Evolutionary conservation across 441 rosid species (phyloP), one percentile per base, ranked within the genome.

Genomic region (Codiaeum variegatum): DNA sequence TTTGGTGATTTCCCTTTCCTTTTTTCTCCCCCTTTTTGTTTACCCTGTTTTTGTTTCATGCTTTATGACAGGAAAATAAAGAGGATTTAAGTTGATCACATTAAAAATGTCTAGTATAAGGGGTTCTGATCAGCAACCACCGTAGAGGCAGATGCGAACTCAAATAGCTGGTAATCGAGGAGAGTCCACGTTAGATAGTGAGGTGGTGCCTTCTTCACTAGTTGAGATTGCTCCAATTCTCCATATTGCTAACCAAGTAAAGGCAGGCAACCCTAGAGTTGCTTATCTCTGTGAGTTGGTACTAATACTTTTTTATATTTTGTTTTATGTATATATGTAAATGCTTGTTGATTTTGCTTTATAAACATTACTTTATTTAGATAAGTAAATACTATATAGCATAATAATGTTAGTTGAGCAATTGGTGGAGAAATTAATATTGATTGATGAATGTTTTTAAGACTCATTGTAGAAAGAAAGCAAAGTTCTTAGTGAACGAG

Each of bases 231-330:
- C 99, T 2, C 99, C 97, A 19, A 95, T 95, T 87, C 98, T 95
- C 66, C 99, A 98, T 78, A 98, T 95, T 79, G 99, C 99, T 72
- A 95, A 95, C 84, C 98, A 95, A 78, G 96, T 93, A 40, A 98
- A 95, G 85, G 68, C 81, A 31, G 88, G 87, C 75, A 92, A 95
- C 80, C 89, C 96, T 52, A 90, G 99, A 78, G 99, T 95, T 79
- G 94, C 99, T 15, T 93, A 95, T 84, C 95, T 95, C 68, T 95
- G 99, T 95, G 88, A 87, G 97, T 72, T 66, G 13, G 15, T n/a
- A 23, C 10, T 40, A 9, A 13, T 40, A 40, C 44, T 64, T 42
- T 31, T 29, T 52, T n/a, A 31, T 36, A 8, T 9, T 29, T 7
- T 71, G 40, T 44, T n/a, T n/a, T 66, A 8, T 64, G 23, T 18